Evolutionary conservation across 768 basidiomycete genomes (phyloP).

Genomic region (Phylloporus sp.): DNA sequence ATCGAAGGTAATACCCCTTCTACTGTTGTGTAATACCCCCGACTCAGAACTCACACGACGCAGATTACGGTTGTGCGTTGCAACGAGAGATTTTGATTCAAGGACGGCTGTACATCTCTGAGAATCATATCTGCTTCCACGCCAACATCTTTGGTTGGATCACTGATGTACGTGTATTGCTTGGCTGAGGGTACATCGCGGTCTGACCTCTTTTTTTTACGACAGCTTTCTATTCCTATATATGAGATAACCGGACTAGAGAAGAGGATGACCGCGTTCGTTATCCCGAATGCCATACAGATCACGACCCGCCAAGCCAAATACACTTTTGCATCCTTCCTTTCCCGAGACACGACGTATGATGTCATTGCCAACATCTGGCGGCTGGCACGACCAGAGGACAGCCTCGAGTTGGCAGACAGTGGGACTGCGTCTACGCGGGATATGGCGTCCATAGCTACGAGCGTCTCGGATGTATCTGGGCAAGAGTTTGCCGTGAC

Average conservation of each 20-base stretch:
- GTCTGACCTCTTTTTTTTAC: conserved; percentile 7
- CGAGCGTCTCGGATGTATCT: conserved; percentile 16
- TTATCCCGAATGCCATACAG: conserved; percentile 95
- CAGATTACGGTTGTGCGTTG: conserved; percentile 96
- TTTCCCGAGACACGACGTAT: conserved; percentile 91
- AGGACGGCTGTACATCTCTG: conserved; percentile 93
- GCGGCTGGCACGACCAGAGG: conserved; percentile 79
- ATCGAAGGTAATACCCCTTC: conserved; percentile 74
- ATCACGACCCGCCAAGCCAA: conserved; percentile 78
- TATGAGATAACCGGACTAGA: conserved; percentile 82
- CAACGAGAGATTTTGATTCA: conserved; percentile 96
- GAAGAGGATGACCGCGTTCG: conserved; percentile 96
- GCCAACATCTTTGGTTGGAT: conserved; percentile 99
- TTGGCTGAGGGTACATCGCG: neutral
- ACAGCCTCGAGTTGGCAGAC: conserved; percentile 28
- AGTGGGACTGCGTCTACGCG: conserved; percentile 14
- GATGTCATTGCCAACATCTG: conserved; percentile 97
- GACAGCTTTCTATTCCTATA: conserved; percentile 81
- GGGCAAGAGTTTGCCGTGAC: conserved; percentile 1
- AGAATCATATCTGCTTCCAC: conserved; percentile 99
- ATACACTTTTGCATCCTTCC: conserved; percentile 95
- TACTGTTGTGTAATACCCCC: neutral
- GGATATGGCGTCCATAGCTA: conserved; percentile 16
- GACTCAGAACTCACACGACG: neutral
- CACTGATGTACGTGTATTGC: conserved; percentile 67